These are phyloP conservation scores for Bauhinia variegata DNA, from an alignment of 306 rosid genomes.

Conservation along the genomic window DNA sequence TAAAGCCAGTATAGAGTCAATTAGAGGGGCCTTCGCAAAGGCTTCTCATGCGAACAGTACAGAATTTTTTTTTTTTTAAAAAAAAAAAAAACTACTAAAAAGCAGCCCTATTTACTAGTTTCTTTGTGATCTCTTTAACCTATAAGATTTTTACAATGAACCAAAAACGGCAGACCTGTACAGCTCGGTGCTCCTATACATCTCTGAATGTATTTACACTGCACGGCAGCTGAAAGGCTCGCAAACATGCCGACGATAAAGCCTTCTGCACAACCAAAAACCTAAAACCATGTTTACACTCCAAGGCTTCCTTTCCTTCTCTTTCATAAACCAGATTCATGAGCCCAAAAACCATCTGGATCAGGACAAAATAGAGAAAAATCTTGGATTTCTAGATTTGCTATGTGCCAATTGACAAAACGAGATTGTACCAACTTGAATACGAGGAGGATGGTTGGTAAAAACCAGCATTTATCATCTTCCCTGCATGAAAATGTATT, in stretches of 20 bases:
- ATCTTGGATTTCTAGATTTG: slow-evolving; percentile 83
- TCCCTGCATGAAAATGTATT: slow-evolving; percentile 65
- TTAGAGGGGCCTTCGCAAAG: neutral
- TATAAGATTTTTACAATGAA: slow-evolving; percentile 36
- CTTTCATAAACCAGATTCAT: slow-evolving; percentile 62
- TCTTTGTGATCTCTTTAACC: slow-evolving; percentile 24
- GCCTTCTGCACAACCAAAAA: slow-evolving; percentile 33
- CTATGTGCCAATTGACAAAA: slow-evolving; percentile 89
- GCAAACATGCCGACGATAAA: slow-evolving; percentile 30
- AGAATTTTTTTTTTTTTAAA: neutral
- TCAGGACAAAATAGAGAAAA: slow-evolving; percentile 83
- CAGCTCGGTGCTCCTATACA: slow-evolving; percentile 52
- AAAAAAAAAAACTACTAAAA: slow-evolving; percentile 1
- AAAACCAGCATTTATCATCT: slow-evolving; percentile 89
- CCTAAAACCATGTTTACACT: slow-evolving; percentile 29
- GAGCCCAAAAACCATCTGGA: slow-evolving; percentile 95
- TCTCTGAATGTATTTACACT: slow-evolving; percentile 55
- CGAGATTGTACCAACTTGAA: slow-evolving; percentile 82
- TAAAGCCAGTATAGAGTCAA: neutral
- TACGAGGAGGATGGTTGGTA: slow-evolving; percentile 78
- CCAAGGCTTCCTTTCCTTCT: slow-evolving; percentile 17
- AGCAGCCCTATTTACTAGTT: slow-evolving; percentile 2
- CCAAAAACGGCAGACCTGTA: slow-evolving; percentile 51
- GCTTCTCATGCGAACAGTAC: neutral
- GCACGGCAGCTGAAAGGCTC: slow-evolving; percentile 38